Conservation (phyloP, 495 filamentous ascomycete genomes). For the Penicillium cinerascens region DNA sequence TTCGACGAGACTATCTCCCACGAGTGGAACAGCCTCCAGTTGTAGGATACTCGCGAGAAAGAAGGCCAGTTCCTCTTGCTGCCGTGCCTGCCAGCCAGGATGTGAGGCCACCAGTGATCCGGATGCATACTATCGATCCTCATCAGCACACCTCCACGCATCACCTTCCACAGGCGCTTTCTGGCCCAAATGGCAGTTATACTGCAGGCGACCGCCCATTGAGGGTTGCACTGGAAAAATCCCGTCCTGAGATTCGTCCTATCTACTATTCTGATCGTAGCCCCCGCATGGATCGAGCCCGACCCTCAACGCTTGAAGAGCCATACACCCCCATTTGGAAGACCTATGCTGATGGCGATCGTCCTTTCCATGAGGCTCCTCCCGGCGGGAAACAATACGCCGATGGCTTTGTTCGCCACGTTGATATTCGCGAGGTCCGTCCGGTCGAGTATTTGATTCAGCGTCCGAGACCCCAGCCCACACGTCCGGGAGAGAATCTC, state of each 20-base stretch:
- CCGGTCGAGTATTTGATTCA: slow-evolving; percentile 21
- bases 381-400: slow-evolving; percentile 31
- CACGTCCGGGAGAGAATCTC: slow-evolving; percentile 10
- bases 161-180: slow-evolving; percentile 7
- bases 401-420: slow-evolving; percentile 36
- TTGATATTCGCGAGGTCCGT: slow-evolving; percentile 29
- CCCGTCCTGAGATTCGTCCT: slow-evolving; percentile 12
- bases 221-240: slow-evolving; percentile 10
- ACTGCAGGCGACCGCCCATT: slow-evolving; percentile 12
- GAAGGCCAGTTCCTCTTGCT: slow-evolving; percentile 6
- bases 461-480: slow-evolving; percentile 12
- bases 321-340: slow-evolving; percentile 9
- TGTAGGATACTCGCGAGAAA: slow-evolving; percentile 17
- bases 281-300: slow-evolving; percentile 11
- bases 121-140: slow-evolving; percentile 12
- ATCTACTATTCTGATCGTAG: slow-evolving; percentile 20
- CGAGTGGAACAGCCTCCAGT: slow-evolving; percentile 15
- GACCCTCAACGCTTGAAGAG: slow-evolving; percentile 9
- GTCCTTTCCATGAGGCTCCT: slow-evolving; percentile 12
- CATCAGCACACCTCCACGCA: slow-evolving; percentile 9
- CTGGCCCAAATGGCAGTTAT: slow-evolving; percentile 15
- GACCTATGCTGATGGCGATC: slow-evolving; percentile 13
- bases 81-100: slow-evolving; percentile 11
- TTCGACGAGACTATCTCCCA: slow-evolving; percentile 22
- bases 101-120: slow-evolving; percentile 16